Conservation (phyloP, 2,329 filamentous ascomycete genomes). For the Calonectria henricotiae region DNA sequence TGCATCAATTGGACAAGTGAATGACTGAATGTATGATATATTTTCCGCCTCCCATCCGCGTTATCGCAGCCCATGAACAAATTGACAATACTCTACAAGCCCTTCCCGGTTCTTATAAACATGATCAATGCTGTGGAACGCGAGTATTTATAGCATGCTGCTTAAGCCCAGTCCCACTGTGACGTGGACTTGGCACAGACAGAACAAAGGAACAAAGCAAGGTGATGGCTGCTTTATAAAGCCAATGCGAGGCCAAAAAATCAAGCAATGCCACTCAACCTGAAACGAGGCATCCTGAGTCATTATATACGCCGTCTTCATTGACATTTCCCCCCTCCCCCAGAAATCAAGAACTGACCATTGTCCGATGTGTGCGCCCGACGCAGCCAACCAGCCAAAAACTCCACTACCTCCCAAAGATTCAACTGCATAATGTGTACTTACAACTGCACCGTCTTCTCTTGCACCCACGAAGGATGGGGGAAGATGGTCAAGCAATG, state of each 20-base stretch:
- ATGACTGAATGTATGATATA: not conserved
- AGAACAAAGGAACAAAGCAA: conserved; percentile 11
- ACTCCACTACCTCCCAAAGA: not conserved
- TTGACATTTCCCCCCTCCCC: not conserved
- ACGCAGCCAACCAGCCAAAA: not conserved
- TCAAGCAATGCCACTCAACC: not conserved
- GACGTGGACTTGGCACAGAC: conserved; percentile 4
- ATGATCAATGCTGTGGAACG: not conserved
- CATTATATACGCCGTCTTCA: not conserved
- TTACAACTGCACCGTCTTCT: conserved; percentile 50
- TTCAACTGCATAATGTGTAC: conserved; percentile 51
- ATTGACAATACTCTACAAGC: not conserved
- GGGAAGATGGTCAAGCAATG: conserved; percentile 50
- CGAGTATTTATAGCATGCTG: conserved; percentile 1
- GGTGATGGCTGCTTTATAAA: conserved; percentile 15
- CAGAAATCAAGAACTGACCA: not conserved
- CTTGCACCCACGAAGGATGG: conserved; percentile 52
- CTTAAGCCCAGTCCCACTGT: not conserved
- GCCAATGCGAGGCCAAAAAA: not conserved
- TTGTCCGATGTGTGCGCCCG: not conserved
- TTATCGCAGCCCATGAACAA: not conserved
- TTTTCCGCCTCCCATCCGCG: not conserved
- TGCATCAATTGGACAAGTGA: conserved; percentile 38
- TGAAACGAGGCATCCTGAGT: not conserved
- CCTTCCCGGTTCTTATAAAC: too few species aligned